phyloP scores from a whole-genome alignment of 306 rosid genomes.

The Lathyrus tuberosus region DNA sequence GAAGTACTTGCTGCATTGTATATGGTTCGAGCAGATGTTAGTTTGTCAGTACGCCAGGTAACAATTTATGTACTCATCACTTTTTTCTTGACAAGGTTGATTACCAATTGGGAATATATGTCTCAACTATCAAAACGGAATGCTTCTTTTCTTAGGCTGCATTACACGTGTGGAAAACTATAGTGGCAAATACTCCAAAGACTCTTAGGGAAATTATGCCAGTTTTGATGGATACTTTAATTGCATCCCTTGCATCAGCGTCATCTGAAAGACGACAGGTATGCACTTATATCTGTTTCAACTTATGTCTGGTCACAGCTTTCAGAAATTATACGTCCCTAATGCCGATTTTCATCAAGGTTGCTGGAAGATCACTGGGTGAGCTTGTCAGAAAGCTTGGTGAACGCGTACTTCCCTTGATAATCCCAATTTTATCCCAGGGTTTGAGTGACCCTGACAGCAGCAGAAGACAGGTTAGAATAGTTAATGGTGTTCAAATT shows the following conservation, averaged over 20 bases:
- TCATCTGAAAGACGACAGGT: conserved; percentile 99
- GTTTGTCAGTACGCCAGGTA: conserved; percentile 99
- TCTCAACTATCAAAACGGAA: background rate
- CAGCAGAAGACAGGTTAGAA: conserved; percentile 86
- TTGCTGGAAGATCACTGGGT: conserved; percentile 95
- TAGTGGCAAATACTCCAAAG: conserved; percentile 95
- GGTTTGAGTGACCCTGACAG: conserved; percentile 74
- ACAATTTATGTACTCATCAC: background rate
- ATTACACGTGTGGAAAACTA: conserved; percentile 97
- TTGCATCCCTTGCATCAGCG: conserved; percentile 89
- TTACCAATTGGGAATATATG: background rate
- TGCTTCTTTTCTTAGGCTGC: conserved; percentile 71
- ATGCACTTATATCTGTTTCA: conserved; percentile 27
- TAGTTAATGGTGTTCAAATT: conserved; percentile 5
- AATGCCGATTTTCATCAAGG: conserved; percentile 53
- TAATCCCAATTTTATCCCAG: conserved; percentile 89
- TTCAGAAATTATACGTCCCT: conserved; percentile 15
- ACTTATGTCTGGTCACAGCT: conserved; percentile 15
- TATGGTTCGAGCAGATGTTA: conserved; percentile 97
- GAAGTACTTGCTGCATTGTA: conserved; percentile 94
- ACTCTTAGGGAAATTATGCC: conserved; percentile 97
- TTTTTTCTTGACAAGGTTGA: background rate
- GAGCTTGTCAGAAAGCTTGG: conserved; percentile 99
- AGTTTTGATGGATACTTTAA: conserved; percentile 91
- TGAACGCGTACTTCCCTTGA: conserved; percentile 91